Evolutionary conservation across 495 filamentous ascomycete genomes (phyloP), one percentile per base, ranked within the genome.

Genomic region (Bryoglossum gracile): DNA sequence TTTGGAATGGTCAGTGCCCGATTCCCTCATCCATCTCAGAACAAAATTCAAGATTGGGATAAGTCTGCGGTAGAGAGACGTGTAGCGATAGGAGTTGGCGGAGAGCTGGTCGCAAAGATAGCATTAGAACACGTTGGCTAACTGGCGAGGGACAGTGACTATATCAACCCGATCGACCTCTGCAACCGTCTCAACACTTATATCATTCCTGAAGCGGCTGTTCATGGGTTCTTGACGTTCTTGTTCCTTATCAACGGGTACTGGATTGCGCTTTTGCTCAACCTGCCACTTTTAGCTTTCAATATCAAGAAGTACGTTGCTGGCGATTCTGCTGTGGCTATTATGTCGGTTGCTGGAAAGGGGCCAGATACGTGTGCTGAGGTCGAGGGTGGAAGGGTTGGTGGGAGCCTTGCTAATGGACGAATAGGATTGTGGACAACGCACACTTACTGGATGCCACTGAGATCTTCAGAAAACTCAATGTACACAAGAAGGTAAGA

Each of bases 151-250:
- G n/a, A 36, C 59, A 95, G 91, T 73, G 94, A 99, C 73, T 99
- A 99, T 72, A 97, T 99, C 74, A 99, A 99, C 74, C 94, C 94
- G 13, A 97, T 97, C 76, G 94, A 99, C 64, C 90, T 99, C 55
- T 99, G 94, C 84, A 99, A 99, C 83, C 86, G 94, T 58, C 86
- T 99, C 55, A 99, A 99, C 75, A 89, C 89, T 66, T 97, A 99
- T 75, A 99, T 99, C 67, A 82, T 97, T 65, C 94, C 94, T 65
- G 94, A 99, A 79, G 94, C 92, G 58, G 90, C 87, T 55, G 90
- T 99, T 51, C 94, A 99, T 64, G 89, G 81, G 48, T 89, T 95
- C 75, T 72, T 99, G 59, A 96, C 94, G 51, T 79, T 87, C 65
- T 66, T 97, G 46, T 99, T 99, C 73, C 73, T 97, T 43, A 86